Base-by-base conservation (phyloP, 1,284 basidiomycete species). In the Trichosporon faecale region DNA sequence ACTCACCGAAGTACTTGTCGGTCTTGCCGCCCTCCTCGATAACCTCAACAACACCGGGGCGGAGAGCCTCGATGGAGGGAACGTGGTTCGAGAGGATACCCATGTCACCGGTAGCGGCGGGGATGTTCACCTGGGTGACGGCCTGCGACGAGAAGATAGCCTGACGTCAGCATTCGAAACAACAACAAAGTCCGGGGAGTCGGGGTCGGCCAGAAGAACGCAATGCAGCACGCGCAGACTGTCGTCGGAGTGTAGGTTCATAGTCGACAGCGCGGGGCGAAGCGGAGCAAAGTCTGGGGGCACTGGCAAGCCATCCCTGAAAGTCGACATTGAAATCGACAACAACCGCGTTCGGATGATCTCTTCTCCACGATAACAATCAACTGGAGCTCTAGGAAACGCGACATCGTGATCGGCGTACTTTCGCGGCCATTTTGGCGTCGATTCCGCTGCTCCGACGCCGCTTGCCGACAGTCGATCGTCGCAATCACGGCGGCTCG, bases 31-130 rank as follows among this genome's bases (percentile, higher is more conserved):
- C 86, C 23, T 89, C 86, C 85, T 96, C 94, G 75, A 97, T 89
- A 75, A 98, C 91, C 85, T 98, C 95, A 70, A 98, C 87, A 73
- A 98, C 88, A 83, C 95, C 95, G 64, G 95, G 91, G 81, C 93
- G 91, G 70, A 98, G 87, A 67, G 95, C 88, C 85, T 98, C 95
- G 73, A 98, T 91, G 35, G 93, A 91, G 60, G 95, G 90, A 71
- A 97, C 94, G 85, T 98, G 95, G 88, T 95, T 95, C 78, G 95
- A 93, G 75, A 98, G 89, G 80, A 98, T 92, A 88, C 95, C 95
- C 94, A 98, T 97, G 85, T 97, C 95, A 84, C 95, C 95, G n/a
- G 93, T 91, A 70, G 90, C 91, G 65, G 94, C 95, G 61, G 94
- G 86, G 76, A 97, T 86, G 86, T 96, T 97, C 77, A 98, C 95